Evolutionary conservation across 345 rosid species (phyloP).

Genomic region (Durio zibethinus): DNA sequence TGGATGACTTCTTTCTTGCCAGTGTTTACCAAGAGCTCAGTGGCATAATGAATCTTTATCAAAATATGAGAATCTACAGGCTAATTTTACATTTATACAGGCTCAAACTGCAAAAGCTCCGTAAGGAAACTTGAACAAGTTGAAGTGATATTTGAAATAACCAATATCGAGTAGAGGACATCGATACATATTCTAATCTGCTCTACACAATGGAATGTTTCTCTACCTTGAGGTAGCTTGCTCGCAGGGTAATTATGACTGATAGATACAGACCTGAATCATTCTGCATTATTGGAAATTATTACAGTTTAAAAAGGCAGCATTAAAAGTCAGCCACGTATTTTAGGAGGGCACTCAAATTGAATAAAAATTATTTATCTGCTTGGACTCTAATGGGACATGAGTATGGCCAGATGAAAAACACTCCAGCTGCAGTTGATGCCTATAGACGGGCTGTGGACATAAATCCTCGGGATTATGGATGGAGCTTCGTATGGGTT

Average conservation of each 20-base stretch:
- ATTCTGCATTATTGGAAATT: conserved; percentile 93
- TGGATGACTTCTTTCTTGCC: conserved; percentile 97
- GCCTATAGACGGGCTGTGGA: conserved; percentile 96
- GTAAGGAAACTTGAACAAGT: conserved; percentile 95
- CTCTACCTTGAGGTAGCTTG: conserved; percentile 86
- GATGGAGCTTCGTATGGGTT: conserved; percentile 23
- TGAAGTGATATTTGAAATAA: conserved; percentile 92
- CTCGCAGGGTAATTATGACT: conserved; percentile 78
- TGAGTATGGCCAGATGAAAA: conserved; percentile 95
- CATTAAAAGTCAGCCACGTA: conserved; percentile 92
- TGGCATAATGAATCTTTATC: conserved; percentile 74
- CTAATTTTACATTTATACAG: conserved; percentile 70
- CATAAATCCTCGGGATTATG: conserved; percentile 73
- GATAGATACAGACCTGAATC: conserved; percentile 97
- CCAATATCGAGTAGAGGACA: conserved; percentile 88
- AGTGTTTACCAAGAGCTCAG: conserved; percentile 83
- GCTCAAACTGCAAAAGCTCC: conserved; percentile 92
- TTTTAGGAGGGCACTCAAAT: conserved; percentile 92
- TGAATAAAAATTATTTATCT: conserved; percentile 81
- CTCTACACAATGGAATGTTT: conserved; percentile 90
- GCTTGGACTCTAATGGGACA: conserved; percentile 99
- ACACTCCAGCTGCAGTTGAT: conserved; percentile 93
- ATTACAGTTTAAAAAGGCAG: conserved; percentile 93
- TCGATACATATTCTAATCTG: conserved; percentile 96
- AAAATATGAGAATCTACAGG: conserved; percentile 69